phyloP scores from a whole-genome alignment of 1,284 basidiomycete species.

The Pseudozyma pruni region DNA sequence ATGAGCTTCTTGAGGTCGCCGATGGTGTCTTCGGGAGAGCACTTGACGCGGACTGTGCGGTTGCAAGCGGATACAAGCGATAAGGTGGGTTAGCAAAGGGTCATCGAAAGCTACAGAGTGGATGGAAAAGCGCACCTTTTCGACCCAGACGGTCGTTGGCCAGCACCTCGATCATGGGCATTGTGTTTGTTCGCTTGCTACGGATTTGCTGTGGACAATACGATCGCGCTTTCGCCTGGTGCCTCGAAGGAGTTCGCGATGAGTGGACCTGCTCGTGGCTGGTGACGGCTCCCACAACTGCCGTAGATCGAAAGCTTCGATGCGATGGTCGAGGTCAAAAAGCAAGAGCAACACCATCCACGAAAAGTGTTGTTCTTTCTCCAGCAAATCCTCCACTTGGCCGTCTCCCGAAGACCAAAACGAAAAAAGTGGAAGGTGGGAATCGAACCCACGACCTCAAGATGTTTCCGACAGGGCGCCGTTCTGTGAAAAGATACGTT shows the following conservation, averaged over 20 bases:
- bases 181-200: slow-evolving; percentile 6
- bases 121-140: slow-evolving; percentile 76
- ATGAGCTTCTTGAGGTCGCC: slow-evolving; percentile 97
- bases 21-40: slow-evolving; percentile 86
- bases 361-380: slow-evolving; percentile 12
- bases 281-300: background rate
- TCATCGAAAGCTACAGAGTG: background rate
- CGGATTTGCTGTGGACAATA: too few relatives aligned
- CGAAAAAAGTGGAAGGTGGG: slow-evolving; percentile 53
- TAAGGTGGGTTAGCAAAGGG: background rate
- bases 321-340: background rate
- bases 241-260: too few relatives aligned
- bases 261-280: too few relatives aligned
- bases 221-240: too few relatives aligned
- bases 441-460: slow-evolving; percentile 60
- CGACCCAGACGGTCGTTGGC: slow-evolving; percentile 96
- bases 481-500: slow-evolving; percentile 28
- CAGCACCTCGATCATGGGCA: slow-evolving; percentile 79
- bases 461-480: slow-evolving; percentile 26
- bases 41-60: slow-evolving; percentile 67
- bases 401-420: slow-evolving; percentile 16
- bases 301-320: too few relatives aligned
- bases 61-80: background rate
- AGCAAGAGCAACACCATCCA: background rate
- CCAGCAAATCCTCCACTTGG: slow-evolving; percentile 12